Conservation (phyloP, 495 filamentous ascomycete species). For the Chaetomidium leptoderma region DNA sequence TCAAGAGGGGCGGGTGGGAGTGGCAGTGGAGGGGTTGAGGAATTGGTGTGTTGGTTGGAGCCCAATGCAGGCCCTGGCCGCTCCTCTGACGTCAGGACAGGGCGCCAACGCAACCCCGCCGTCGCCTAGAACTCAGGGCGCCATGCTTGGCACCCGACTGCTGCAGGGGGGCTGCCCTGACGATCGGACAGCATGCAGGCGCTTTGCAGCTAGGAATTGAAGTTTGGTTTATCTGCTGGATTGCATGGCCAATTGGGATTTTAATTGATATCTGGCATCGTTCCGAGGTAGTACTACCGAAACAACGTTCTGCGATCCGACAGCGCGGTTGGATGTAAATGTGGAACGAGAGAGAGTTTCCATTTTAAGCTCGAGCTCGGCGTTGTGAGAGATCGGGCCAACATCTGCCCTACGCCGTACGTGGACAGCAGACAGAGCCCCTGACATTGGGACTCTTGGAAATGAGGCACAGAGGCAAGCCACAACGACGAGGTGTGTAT, state of each 20-base stretch:
- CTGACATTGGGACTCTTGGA: too few relatives aligned
- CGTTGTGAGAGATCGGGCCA: too few relatives aligned
- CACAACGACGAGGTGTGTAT: too few relatives aligned
- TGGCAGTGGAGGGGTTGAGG: not conserved
- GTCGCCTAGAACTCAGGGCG: constrained; percentile 7
- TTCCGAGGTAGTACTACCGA: too few relatives aligned
- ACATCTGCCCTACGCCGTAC: too few relatives aligned
- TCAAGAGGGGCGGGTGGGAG: not conserved
- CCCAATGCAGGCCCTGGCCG: constrained; percentile 2
- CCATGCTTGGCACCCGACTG: constrained; percentile 1
- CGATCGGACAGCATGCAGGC: not conserved
- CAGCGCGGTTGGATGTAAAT: too few relatives aligned
- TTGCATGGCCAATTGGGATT: not conserved
- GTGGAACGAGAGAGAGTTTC: too few relatives aligned
- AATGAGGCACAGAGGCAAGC: too few relatives aligned
- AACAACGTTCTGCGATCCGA: too few relatives aligned
- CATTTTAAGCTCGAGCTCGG: too few relatives aligned
- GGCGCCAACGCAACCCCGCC: constrained; percentile 5
- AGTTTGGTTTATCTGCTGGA: not conserved
- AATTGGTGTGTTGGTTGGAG: constrained; percentile 9
- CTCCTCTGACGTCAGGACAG: constrained; percentile 14
- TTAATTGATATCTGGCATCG: not conserved
- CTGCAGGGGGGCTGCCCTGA: not conserved
- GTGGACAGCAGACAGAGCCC: too few relatives aligned
- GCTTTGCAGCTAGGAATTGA: not conserved